Evolutionary conservation across 202 grass and related monocot genomes (phyloP).

Genomic region (Brachypodium distachyon): DNA sequence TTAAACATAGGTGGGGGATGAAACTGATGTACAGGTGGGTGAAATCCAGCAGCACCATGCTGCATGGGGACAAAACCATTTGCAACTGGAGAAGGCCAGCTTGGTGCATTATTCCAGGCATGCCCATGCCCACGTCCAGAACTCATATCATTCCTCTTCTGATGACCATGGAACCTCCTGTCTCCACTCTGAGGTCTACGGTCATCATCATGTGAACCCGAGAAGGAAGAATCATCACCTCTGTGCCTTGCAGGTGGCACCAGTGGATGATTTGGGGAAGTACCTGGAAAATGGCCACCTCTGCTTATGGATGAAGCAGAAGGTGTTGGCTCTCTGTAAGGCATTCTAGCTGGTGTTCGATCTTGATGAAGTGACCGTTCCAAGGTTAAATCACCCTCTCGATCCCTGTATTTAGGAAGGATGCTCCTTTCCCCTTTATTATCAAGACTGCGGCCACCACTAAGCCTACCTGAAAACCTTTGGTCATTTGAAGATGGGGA

Average conservation of each 20-base stretch:
- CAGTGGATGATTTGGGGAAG: slow-evolving; percentile 43
- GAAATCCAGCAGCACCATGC: slow-evolving; percentile 76
- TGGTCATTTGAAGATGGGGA: slow-evolving; percentile 60
- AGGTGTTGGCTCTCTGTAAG: slow-evolving; percentile 67
- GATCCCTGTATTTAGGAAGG: slow-evolving; percentile 69
- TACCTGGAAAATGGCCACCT: slow-evolving; percentile 43
- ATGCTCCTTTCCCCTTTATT: slow-evolving; percentile 48
- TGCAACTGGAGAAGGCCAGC: slow-evolving; percentile 67
- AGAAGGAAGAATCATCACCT: slow-evolving; percentile 49
- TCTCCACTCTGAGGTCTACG: slow-evolving; percentile 57
- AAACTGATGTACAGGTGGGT: slow-evolving; percentile 64
- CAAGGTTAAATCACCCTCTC: slow-evolving; percentile 52
- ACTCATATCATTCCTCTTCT: slow-evolving; percentile 65
- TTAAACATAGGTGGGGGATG: slow-evolving; percentile 70
- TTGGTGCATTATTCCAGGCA: slow-evolving; percentile 68
- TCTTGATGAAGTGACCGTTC: slow-evolving; percentile 53
- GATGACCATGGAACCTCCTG: slow-evolving; percentile 50
- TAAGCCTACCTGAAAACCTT: slow-evolving; percentile 64
- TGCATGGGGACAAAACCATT: slow-evolving; percentile 86
- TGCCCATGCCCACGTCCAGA: slow-evolving; percentile 57
- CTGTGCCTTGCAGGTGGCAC: slow-evolving; percentile 42
- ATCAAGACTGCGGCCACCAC: slow-evolving; percentile 47
- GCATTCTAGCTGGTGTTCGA: slow-evolving; percentile 41
- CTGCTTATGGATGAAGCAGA: slow-evolving; percentile 61
- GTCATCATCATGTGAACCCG: slow-evolving; percentile 66